A percentile compares a stretch with the other conserved stretches of the same genome.
phyloP scores from a whole-genome alignment of 371 early-diverging fungal species.

The Apophysomyces sp. region DNA sequence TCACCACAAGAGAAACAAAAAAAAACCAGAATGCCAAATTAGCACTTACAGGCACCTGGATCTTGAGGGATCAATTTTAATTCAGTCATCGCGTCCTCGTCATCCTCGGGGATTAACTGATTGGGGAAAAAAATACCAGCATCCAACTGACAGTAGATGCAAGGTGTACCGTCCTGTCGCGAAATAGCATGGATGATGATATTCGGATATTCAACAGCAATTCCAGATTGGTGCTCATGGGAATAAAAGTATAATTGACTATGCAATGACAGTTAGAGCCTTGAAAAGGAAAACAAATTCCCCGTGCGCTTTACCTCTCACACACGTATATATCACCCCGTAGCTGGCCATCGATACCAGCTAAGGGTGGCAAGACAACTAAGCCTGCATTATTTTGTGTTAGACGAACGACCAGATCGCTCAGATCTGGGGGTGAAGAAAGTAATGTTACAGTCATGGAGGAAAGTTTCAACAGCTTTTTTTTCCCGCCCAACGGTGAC shows the following conservation, averaged over 20 bases:
- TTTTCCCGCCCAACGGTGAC: too few relatives aligned
- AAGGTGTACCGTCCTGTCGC: conserved; percentile 58
- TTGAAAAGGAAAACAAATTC: too few relatives aligned
- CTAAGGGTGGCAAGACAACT: conserved; percentile 39
- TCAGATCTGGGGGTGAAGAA: conserved; percentile 29
- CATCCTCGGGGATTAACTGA: conserved; percentile 49
- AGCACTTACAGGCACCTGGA: conserved; percentile 52
- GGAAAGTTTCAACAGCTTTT: too few relatives aligned
- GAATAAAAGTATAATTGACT: conserved; percentile 61
- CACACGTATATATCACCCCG: conserved; percentile 35
- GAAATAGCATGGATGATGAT: conserved; percentile 85
- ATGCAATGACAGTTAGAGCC: not conserved
- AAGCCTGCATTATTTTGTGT: conserved; percentile 31
- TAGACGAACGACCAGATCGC: conserved; percentile 31
- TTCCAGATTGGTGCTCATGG: conserved; percentile 35
- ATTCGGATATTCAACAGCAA: conserved; percentile 71
- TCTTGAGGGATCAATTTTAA: conserved; percentile 69
- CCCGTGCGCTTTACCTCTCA: conserved; percentile 52
- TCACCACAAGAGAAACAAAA: not conserved
- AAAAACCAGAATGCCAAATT: not conserved
- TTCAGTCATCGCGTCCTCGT: conserved; percentile 59
- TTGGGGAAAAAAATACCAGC: conserved; percentile 38
- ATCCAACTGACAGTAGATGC: conserved; percentile 79
- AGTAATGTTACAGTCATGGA: conserved; percentile 50
- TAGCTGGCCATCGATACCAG: conserved; percentile 26